Conservation (phyloP, 345 rosid species). For the Ceriops zippeliana region DNA sequence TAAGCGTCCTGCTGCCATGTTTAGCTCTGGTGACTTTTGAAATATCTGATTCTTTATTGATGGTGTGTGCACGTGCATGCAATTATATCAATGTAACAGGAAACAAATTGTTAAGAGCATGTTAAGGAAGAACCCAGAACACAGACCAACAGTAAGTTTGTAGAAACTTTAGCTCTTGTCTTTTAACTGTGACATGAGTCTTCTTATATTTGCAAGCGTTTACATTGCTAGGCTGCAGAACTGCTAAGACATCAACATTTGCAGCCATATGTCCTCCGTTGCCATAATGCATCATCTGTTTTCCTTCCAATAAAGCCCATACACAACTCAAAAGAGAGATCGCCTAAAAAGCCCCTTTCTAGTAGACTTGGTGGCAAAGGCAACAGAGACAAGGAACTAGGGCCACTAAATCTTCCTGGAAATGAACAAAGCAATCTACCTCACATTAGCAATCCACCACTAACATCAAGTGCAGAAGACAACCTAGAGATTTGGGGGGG, state of each 20-base stretch:
- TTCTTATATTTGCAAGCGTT: conserved; percentile 15
- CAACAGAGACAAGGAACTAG: conserved; percentile 34
- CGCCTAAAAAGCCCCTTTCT: conserved; percentile 53
- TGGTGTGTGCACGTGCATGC: conserved; percentile 1
- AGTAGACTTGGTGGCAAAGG: conserved; percentile 42
- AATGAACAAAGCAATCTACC: conserved; percentile 36
- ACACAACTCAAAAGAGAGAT: conserved; percentile 54
- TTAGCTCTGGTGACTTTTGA: not conserved
- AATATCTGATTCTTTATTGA: not conserved
- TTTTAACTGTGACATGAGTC: conserved; percentile 5
- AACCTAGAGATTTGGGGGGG: conserved; percentile 64
- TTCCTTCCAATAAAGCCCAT: conserved; percentile 73
- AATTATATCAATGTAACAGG: conserved; percentile 39
- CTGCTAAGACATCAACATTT: conserved; percentile 82
- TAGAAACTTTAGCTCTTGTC: conserved; percentile 10
- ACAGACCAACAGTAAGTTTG: conserved; percentile 68
- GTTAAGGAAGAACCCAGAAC: conserved; percentile 81
- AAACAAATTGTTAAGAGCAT: conserved; percentile 89
- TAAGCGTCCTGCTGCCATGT: not conserved
- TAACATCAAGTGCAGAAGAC: conserved; percentile 54
- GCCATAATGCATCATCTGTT: conserved; percentile 59
- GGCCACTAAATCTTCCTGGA: conserved; percentile 37
- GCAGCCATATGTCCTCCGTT: conserved; percentile 66
- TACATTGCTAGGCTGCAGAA: conserved; percentile 68
- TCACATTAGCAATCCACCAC: conserved; percentile 36